Evolutionary conservation across 495 filamentous ascomycete species (phyloP).

Genomic region (Talaromyces wortmannii): DNA sequence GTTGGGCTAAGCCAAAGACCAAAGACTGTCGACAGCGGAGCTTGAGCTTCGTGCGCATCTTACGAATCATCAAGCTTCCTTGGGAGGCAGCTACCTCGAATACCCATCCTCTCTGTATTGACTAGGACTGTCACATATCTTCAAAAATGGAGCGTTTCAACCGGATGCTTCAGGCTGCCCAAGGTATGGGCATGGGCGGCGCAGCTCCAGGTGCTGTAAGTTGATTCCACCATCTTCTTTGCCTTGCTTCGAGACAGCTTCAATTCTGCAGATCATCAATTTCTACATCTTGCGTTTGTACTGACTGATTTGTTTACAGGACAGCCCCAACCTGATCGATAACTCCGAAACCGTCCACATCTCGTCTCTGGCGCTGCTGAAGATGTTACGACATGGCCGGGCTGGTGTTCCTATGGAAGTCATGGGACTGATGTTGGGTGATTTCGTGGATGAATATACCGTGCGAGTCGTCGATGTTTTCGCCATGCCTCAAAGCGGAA

Average conservation of each 20-base stretch:
- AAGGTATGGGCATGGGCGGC: constrained; percentile 67
- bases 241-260: background rate
- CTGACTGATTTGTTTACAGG: constrained; percentile 39
- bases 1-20: background rate
- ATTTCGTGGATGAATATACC: constrained; percentile 98
- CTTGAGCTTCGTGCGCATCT: constrained; percentile 1
- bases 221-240: constrained; percentile 13
- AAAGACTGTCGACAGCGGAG: background rate
- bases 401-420: constrained; percentile 99
- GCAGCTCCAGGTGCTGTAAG: constrained; percentile 72
- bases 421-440: constrained; percentile 98
- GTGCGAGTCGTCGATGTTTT: constrained; percentile 97
- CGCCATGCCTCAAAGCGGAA: constrained; percentile 99
- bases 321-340: constrained; percentile 83
- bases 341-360: constrained; percentile 99
- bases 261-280: too few relatives aligned
- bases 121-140: constrained; percentile 9
- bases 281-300: constrained; percentile 2
- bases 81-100: constrained; percentile 25
- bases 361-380: constrained; percentile 91
- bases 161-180: constrained; percentile 71
- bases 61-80: constrained; percentile 25
- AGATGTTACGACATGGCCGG: constrained; percentile 96
- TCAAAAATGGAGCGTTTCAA: constrained; percentile 76
- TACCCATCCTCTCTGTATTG: constrained; percentile 10